Evolutionary conservation across 345 rosid species (phyloP), one percentile per base, ranked within the genome.

Genomic region (Sonneratia caseolaris): DNA sequence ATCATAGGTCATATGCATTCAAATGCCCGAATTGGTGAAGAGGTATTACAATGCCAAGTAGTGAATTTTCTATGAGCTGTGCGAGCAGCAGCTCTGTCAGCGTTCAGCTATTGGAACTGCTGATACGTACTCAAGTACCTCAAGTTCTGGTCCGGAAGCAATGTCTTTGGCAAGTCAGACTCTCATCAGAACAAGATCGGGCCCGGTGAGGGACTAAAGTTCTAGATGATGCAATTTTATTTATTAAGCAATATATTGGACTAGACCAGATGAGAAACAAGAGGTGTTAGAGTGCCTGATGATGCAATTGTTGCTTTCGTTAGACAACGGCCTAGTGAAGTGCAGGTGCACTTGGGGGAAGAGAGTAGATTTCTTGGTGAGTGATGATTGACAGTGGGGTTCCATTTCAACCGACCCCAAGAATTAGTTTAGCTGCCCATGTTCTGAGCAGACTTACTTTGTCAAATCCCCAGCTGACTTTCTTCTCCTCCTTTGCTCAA

Each of bases 1-100:
- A 35, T 32, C 10, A 0, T 86, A 91, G 98, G 95, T 91, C 64
- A 83, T 94, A 66, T 73, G 95, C 98, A 73, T 86, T 93, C 57
- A 76, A 79, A 77, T 87, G 91, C 73, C 84, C 86, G 3, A 90
- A 84, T 27, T 27, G 81, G 84, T 91, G 77, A 94, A 86, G 88
- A 88, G 88, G 83, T 94, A 88, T 74, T 97, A 94, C 4, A 89
- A 91, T 53, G 97, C 97, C 66, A 94, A 94, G 79, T 90, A 91
- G 81, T 76, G 48, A 8, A 85, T 91, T 27, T 91, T 91, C 84
- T 84, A 85, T 14, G 85, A 87, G 38, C 97, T 95, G 40, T 86
- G 90, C 38, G 81, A 86, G 77, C 91, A 86, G 76, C 97, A 91
- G 80, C 75, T 90, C 57, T 84, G 83, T 70, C 97, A 86, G 62